Evolutionary conservation across 179 eudicot species (phyloP).

Genomic region (Camellia oleifera): DNA sequence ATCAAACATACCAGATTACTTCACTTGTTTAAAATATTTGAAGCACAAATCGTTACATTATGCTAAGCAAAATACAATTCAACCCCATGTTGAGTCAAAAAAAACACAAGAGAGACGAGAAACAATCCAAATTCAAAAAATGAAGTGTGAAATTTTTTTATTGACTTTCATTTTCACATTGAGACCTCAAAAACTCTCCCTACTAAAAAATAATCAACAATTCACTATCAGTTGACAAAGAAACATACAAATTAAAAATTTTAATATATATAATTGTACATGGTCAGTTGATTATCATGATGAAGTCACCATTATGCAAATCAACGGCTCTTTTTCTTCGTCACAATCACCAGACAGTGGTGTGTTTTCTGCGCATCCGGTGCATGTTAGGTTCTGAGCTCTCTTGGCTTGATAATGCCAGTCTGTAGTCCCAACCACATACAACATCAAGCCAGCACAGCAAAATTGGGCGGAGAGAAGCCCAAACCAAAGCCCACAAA

Average conservation of each 20-base stretch:
- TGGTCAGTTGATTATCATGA: constrained; percentile 24
- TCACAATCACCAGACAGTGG: constrained; percentile 13
- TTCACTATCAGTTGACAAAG: constrained; percentile 17
- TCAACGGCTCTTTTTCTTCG: constrained; percentile 43
- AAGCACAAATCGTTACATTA: background rate
- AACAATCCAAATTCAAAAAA: background rate
- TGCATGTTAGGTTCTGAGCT: constrained; percentile 60
- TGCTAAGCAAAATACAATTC: background rate
- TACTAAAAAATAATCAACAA: constrained; percentile 11
- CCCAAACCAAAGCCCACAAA: constrained; percentile 83
- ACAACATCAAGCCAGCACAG: constrained; percentile 79
- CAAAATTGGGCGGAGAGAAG: constrained; percentile 72
- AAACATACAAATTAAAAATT: background rate
- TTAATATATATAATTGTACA: constrained; percentile 15
- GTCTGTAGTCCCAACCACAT: constrained; percentile 74
- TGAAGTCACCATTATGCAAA: constrained; percentile 30
- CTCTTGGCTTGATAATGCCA: constrained; percentile 60
- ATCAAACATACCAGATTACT: constrained; percentile 12
- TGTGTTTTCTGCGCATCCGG: constrained; percentile 26
- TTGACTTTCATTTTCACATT: background rate
- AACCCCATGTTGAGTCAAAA: background rate
- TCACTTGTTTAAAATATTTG: background rate
- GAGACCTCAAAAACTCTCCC: constrained; percentile 13
- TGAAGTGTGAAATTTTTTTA: constrained; percentile 11
- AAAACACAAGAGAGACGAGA: background rate